Base-by-base conservation (phyloP, 805 yeast genomes). In the Ogataea corticis region DNA sequence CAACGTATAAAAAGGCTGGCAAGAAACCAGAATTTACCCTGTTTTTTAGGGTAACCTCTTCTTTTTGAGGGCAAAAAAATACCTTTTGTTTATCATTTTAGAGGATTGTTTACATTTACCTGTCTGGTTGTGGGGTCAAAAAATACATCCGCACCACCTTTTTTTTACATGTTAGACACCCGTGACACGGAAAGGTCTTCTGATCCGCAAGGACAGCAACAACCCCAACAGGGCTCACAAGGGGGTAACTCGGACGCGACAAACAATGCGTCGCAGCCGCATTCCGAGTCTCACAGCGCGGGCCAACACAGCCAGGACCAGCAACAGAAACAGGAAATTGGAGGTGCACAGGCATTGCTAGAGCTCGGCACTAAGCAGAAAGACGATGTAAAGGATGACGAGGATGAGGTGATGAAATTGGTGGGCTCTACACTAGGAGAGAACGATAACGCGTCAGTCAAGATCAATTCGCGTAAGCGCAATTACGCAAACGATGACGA, bases 391-490 rank as follows among this genome's bases (percentile, higher is more conserved):
- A 68, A 74, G 46, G 80, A 79, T 12, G 94, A 85, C 2, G 94
- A 85, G 56, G 94, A 86, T 14, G 94, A 90, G 0, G 90, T 86
- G 14, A 73, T 85, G 79, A 75, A 78, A 44, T 78, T 79, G 54
- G 92, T 85, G 12, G 88, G 85, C 15, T 85, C 83, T 6, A 76
- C 82, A 1, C 63, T 83, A 6, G 36, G 25, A 9, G 25, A 33
- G 17, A 16, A 16, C 25, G 40, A 37, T 3, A 37, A 37, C 32
- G n/a, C 40, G 31, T 27, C 40, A 11, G 32, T 18, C 4, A 52
- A 52, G 28, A 35, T 35, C 17, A 30, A 41, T 15, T 34, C 52
- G 12, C 54, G 50, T 29, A 69, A 67, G 49, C 55, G 71, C 33
- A 54, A 52, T 16, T 54, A 56, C 28, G 50, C 66, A 19, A 59